Evolutionary conservation across 768 basidiomycete genomes (phyloP), one percentile per base, ranked within the genome.

Genomic region (Suillus variegatus): DNA sequence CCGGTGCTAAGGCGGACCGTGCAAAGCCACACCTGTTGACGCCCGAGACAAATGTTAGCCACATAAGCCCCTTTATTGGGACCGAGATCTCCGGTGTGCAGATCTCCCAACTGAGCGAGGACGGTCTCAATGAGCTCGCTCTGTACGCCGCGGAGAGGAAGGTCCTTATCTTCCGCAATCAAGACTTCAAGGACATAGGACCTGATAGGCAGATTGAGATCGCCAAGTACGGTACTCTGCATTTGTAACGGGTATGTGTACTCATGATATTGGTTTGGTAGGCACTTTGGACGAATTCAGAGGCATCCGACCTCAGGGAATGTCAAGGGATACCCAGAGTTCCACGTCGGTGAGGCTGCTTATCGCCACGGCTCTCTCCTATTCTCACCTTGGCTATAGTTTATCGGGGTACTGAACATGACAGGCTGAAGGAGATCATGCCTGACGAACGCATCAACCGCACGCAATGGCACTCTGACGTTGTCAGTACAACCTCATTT

Each of bases 101-200:
- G 67, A 76, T 88, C 62, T 86, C 85, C 9, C 74, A 85, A 65
- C 80, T 87, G 57, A 75, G 75, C 65, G 77, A 80, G 51, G 84
- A 82, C 61, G 86, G 86, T 1, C 78, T 86, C 7, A 81, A 86
- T 67, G 85, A 85, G 68, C 80, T 86, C 38, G 85, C 84, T 6
- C 77, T 86, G 6, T 80, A 77, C 65, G 77, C 83, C 44, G 86
- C 84, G 1, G 82, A 87, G 73, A 72, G 85, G 52, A 86, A 85
- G 72, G 79, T 86, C 41, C 71, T 88, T 12, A 58, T 86, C 7
- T 86, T 87, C 80, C 81, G 86, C 22, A 81, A 87, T 73, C 87
- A 88, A 67, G 83, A 88, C 72, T 86, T 88, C 76, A 87, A 86
- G 75, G 85, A 86, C 66, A 66, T 86, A n/a, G 75, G 76, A 1